Evolutionary conservation across 2,329 filamentous ascomycete species (phyloP).

Genomic region (Talaromyces sp.): DNA sequence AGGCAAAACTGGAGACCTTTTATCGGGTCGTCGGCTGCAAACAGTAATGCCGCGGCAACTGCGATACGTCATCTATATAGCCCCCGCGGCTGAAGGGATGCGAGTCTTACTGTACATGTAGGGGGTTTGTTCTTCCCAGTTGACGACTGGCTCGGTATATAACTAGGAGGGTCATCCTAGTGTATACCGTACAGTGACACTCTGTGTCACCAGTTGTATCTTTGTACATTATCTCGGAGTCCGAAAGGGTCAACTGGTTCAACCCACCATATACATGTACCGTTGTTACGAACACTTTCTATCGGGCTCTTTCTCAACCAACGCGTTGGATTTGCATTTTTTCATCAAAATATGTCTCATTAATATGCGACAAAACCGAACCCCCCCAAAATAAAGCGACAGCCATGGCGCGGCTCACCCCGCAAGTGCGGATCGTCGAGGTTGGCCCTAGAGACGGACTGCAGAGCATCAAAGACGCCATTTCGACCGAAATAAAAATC

Average conservation of each 20-base stretch:
- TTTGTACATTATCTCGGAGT: not conserved
- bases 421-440: constrained; percentile 61
- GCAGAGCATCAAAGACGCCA: constrained; percentile 72
- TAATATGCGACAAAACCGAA: not conserved
- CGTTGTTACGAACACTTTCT: not conserved
- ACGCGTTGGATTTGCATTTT: not conserved
- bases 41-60: not conserved
- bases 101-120: not conserved
- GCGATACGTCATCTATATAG: not conserved
- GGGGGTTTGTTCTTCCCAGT: not conserved
- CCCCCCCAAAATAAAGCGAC: not conserved
- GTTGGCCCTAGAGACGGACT: constrained; percentile 82
- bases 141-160: not conserved
- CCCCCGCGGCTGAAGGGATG: not conserved
- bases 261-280: not conserved
- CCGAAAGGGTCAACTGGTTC: not conserved
- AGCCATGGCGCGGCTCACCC: constrained; percentile 5
- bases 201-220: not conserved
- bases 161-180: not conserved
- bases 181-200: not conserved
- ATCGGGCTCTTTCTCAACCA: not conserved
- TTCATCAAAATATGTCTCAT: not conserved
- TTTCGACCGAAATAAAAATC: constrained; percentile 69
- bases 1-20: not conserved
- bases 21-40: not conserved